These are phyloP conservation scores for Atkinsonella texensis DNA, from an alignment of 2,329 filamentous ascomycete species.

Conservation along the genomic window DNA sequence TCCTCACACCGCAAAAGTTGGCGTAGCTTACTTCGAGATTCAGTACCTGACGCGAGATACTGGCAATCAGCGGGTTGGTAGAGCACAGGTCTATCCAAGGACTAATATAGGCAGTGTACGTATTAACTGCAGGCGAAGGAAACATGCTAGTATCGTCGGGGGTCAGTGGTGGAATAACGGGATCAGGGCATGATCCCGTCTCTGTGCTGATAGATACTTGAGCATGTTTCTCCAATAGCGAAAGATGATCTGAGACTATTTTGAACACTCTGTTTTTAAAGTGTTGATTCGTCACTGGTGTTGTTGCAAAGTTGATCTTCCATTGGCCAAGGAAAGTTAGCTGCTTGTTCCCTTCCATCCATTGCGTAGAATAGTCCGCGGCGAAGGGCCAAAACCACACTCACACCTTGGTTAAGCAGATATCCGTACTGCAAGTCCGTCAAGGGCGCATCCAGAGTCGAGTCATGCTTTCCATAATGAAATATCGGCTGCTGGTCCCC, in stretches of 20 bases:
- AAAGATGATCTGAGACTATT: slow-evolving; percentile 45
- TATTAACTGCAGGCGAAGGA: slow-evolving; percentile 55
- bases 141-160: slow-evolving; percentile 67
- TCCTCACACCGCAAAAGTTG: slow-evolving; percentile 83
- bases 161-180: slow-evolving; percentile 56
- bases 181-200: slow-evolving; percentile 38
- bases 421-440: slow-evolving; percentile 53
- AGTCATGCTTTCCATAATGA: slow-evolving; percentile 66
- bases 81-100: slow-evolving; percentile 89
- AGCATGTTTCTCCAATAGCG: slow-evolving; percentile 29
- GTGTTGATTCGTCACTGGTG: slow-evolving; percentile 61
- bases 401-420: slow-evolving; percentile 57
- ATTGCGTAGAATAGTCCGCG: neutral
- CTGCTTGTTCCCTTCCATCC: neutral
- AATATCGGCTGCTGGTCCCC: slow-evolving; percentile 34
- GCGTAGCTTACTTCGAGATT: slow-evolving; percentile 90
- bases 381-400: slow-evolving; percentile 17
- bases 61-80: slow-evolving; percentile 67
- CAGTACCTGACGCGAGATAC: slow-evolving; percentile 79
- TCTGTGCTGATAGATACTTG: slow-evolving; percentile 26
- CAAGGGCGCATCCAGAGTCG: slow-evolving; percentile 45
- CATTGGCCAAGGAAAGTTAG: neutral
- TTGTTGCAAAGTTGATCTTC: slow-evolving; percentile 69
- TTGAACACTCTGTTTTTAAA: slow-evolving; percentile 59
- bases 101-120: slow-evolving; percentile 69